Percentiles rank a stretch among this genome's conserved stretches.
Evolutionary conservation across 306 rosid species (phyloP).

Genomic region (Trifolium dubium): DNA sequence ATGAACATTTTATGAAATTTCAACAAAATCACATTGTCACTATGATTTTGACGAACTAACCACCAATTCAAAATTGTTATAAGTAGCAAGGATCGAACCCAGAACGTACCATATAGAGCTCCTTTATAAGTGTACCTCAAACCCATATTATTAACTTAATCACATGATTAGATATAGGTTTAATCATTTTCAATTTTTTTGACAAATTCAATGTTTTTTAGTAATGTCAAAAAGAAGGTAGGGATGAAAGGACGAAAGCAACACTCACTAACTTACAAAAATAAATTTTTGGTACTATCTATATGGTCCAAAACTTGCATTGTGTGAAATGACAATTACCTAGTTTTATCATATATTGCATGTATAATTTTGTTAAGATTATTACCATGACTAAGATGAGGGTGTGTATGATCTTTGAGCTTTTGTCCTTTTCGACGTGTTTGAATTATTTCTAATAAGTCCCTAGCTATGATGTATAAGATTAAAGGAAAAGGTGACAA

Average conservation of each 20-base stretch:
- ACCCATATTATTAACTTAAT: background rate
- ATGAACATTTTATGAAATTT: too few species aligned
- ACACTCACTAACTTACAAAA: background rate
- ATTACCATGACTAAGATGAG: background rate
- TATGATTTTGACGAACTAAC: background rate
- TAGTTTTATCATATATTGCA: slow-evolving; percentile 36
- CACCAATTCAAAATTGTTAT: background rate
- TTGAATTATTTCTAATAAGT: slow-evolving; percentile 34
- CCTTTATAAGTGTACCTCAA: background rate
- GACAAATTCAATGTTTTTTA: background rate
- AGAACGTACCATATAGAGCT: background rate
- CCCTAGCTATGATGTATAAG: slow-evolving; percentile 40
- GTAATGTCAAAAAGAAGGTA: background rate
- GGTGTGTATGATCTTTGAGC: background rate
- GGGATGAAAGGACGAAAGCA: slow-evolving; percentile 2
- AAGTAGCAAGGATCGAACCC: background rate
- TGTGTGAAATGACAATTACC: slow-evolving; percentile 27
- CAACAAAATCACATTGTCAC: background rate
- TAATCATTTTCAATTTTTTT: background rate
- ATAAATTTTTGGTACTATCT: slow-evolving; percentile 22
- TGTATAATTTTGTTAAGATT: slow-evolving; percentile 34
- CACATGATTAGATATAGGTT: background rate
- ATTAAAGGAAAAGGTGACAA: slow-evolving; percentile 44
- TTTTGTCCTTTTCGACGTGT: slow-evolving; percentile 42
- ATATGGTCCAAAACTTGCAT: slow-evolving; percentile 18